Base-by-base conservation (phyloP, 1,139 yeast species). In the Nadsonia commutata region DNA sequence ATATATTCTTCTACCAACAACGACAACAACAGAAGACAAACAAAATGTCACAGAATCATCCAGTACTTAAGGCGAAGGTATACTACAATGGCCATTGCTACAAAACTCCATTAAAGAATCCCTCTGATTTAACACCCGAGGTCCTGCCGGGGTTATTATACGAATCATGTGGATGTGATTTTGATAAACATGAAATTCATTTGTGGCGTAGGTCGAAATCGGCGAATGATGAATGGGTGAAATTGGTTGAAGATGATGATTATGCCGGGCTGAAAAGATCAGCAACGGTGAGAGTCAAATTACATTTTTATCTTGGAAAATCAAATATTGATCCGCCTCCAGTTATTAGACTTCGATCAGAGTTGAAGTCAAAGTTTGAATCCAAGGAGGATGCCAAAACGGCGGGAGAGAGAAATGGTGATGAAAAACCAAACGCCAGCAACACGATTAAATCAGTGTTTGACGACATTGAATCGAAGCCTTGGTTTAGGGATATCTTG, bases 261-360 rank as follows among this genome's bases (percentile, higher is more conserved):
- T 21, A 21, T 21, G 23, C 23, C 23, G 23, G 8, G 8, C 9
- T 21, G 23, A 9, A 6, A 6, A 6, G 23, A 6, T 21, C 23
- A 6, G 9, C 23, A 6, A 21, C 23, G 8, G 23, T 21, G 6
- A 6, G 23, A 6, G 8, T 6, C 8, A 21, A 21, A 21, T 21
- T 21, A 9, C 23, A 21, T 9, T 21, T 21, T 9, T 9, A 40
- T 11, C 42, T 38, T 6, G 20, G 33, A 19, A 39, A 18, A 6
- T 39, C 42, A 18, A 40, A 40, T 8, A 37, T 33, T 19, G 42
- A 40, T 9, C 36, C 27, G 18, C 42, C 37, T 21, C 8, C 37
- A 36, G 42, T 39, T 23, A 33, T 11, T 13, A 18, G 2, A 36
- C 36, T 21, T 8, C 33, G 17, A 39, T 18, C 42, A 33, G 36